Conservation (phyloP, 345 rosid species). For the Euphorbia lathyris region DNA sequence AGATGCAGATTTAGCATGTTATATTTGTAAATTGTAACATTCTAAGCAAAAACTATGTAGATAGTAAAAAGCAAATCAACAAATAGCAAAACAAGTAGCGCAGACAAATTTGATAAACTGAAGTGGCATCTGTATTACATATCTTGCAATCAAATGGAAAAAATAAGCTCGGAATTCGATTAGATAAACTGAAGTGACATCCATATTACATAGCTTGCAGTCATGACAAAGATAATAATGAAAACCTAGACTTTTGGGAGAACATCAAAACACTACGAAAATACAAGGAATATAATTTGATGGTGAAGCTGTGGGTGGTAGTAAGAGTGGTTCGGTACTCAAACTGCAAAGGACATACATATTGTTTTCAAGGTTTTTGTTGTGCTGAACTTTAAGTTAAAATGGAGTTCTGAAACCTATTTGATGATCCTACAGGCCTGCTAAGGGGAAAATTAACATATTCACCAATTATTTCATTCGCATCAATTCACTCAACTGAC, state of each 20-base stretch:
- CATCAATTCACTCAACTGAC: background rate
- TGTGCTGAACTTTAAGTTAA: background rate
- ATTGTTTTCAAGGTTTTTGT: background rate
- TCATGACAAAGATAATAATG: background rate
- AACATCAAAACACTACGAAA: background rate
- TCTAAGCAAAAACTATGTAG: background rate
- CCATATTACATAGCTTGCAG: background rate
- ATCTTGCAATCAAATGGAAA: background rate
- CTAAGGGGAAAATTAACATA: background rate
- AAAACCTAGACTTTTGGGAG: background rate
- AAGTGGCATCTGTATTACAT: background rate
- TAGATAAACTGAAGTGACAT: background rate
- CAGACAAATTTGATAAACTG: background rate
- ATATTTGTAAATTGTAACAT: slow-evolving; percentile 1
- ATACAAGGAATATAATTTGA: background rate
- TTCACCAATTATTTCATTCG: background rate
- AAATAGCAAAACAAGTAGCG: background rate
- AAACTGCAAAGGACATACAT: background rate
- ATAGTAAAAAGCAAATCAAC: background rate
- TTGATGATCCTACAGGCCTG: background rate
- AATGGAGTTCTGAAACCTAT: background rate
- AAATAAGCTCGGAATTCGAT: background rate
- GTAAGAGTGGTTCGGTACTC: background rate
- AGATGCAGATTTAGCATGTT: background rate
- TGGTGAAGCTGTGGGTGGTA: background rate